A percentile compares a stretch with the other conserved stretches of the same genome.
These are phyloP conservation scores for Xylaria sp. DNA, from an alignment of 495 filamentous ascomycete species.

Conservation along the genomic window DNA sequence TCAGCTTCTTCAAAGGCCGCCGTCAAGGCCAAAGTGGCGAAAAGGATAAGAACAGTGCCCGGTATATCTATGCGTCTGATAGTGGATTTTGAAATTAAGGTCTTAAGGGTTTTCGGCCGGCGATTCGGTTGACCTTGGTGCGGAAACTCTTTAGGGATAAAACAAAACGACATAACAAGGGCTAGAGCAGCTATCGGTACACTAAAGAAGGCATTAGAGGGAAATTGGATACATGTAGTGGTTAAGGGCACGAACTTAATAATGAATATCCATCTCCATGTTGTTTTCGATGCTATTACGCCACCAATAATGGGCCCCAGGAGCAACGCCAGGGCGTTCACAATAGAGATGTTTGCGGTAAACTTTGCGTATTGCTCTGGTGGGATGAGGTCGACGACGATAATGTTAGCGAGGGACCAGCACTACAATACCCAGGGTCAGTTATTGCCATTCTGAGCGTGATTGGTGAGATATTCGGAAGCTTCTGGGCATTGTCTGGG, in stretches of 20 bases:
- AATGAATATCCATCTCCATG: conserved; percentile 51
- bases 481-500: too few relatives aligned
- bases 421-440: too few relatives aligned
- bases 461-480: too few relatives aligned
- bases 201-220: conserved; percentile 29
- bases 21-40: conserved; percentile 38
- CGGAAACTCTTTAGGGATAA: conserved; percentile 42
- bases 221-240: background rate
- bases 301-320: conserved; percentile 56
- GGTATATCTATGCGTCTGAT: conserved; percentile 36
- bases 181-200: conserved; percentile 40
- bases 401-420: conserved; percentile 57
- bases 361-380: conserved; percentile 51
- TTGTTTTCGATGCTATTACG: conserved; percentile 41
- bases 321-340: conserved; percentile 52
- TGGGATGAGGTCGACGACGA: conserved; percentile 56
- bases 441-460: too few relatives aligned
- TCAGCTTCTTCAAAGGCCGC: conserved; percentile 45
- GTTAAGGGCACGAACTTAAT: conserved; percentile 41
- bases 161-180: conserved; percentile 39
- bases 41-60: conserved; percentile 35
- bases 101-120: conserved; percentile 23
- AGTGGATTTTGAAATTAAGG: conserved; percentile 23
- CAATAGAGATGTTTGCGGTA: conserved; percentile 54
- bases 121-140: conserved; percentile 21